Evolutionary conservation across 257 asterid genomes (phyloP).

Genomic region (Nicotiana paniculata): DNA sequence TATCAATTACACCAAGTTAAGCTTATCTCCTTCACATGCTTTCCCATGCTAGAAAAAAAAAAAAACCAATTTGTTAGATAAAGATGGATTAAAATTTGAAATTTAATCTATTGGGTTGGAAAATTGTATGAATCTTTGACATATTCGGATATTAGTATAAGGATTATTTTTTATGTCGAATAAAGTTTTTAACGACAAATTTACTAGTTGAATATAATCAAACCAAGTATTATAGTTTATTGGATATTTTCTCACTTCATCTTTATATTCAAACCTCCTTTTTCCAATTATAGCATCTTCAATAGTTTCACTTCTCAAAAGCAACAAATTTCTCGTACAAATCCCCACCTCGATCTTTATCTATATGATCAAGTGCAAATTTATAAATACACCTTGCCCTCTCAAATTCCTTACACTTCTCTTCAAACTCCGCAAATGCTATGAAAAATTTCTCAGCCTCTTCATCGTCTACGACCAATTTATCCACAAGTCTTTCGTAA

Average conservation of each 20-base stretch:
- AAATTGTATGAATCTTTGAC: too few species aligned
- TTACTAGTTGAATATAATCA: constrained; percentile 34
- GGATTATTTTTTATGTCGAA: too few species aligned
- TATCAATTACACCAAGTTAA: too few species aligned
- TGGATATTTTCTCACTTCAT: constrained; percentile 57
- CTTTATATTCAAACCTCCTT: constrained; percentile 67
- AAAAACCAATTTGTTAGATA: too few species aligned
- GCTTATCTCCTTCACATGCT: too few species aligned
- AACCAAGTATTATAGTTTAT: constrained; percentile 60
- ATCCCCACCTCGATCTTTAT: constrained; percentile 79
- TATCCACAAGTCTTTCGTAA: constrained; percentile 70
- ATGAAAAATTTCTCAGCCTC: constrained; percentile 70
- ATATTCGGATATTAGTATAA: too few species aligned
- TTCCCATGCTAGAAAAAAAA: too few species aligned
- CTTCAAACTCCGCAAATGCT: constrained; percentile 87
- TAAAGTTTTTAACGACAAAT: too few species aligned
- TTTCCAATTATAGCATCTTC: constrained; percentile 79
- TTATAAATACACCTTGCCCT: constrained; percentile 73
- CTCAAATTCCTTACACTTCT: constrained; percentile 75
- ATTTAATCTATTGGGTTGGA: too few species aligned
- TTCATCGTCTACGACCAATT: constrained; percentile 53
- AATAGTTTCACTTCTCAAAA: constrained; percentile 56
- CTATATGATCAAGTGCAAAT: constrained; percentile 75
- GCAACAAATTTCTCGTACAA: constrained; percentile 48
- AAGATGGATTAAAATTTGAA: too few species aligned